Percentiles rank a stretch among this genome's conserved stretches.
These are phyloP conservation scores for Phytophthora crassamura DNA, from an alignment of 352 stramenopile species.

Conservation along the genomic window DNA sequence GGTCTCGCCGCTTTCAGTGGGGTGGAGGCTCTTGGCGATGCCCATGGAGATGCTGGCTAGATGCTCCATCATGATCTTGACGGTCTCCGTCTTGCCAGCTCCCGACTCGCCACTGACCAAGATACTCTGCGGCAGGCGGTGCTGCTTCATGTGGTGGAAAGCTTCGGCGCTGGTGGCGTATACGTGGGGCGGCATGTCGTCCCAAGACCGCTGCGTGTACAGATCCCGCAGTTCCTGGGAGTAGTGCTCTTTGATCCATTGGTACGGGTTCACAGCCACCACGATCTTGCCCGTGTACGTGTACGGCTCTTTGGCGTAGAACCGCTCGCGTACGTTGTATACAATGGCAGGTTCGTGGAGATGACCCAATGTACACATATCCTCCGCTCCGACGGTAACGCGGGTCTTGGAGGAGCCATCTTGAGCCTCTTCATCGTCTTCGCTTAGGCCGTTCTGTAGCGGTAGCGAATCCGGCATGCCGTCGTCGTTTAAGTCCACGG, in stretches of 20 bases:
- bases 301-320: constrained; percentile 92
- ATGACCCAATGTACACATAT: constrained; percentile 88
- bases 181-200: constrained; percentile 88
- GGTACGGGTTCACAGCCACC: constrained; percentile 97
- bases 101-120: constrained; percentile 94
- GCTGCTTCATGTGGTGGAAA: constrained; percentile 84
- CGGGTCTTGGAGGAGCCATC: constrained; percentile 21
- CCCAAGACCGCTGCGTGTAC: constrained; percentile 73
- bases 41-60: constrained; percentile 87
- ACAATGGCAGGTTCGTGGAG: constrained; percentile 93
- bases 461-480: constrained; percentile 81
- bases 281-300: constrained; percentile 98
- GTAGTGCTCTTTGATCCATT: constrained; percentile 90
- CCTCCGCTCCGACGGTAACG: constrained; percentile 61
- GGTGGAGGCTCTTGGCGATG: constrained; percentile 66
- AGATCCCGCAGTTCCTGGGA: constrained; percentile 70
- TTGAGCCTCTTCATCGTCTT: constrained; percentile 25
- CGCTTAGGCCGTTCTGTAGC: constrained; percentile 62
- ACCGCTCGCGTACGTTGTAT: constrained; percentile 91
- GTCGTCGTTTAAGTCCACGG: constrained; percentile 72
- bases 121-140: constrained; percentile 83
- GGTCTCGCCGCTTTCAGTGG: constrained; percentile 65
- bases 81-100: constrained; percentile 95
- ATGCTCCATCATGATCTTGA: constrained; percentile 98
- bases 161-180: constrained; percentile 90